Percentiles rank a stretch among this genome's conserved stretches.
phyloP scores from a whole-genome alignment of 306 rosid species.

The Cucumis cinereus region DNA sequence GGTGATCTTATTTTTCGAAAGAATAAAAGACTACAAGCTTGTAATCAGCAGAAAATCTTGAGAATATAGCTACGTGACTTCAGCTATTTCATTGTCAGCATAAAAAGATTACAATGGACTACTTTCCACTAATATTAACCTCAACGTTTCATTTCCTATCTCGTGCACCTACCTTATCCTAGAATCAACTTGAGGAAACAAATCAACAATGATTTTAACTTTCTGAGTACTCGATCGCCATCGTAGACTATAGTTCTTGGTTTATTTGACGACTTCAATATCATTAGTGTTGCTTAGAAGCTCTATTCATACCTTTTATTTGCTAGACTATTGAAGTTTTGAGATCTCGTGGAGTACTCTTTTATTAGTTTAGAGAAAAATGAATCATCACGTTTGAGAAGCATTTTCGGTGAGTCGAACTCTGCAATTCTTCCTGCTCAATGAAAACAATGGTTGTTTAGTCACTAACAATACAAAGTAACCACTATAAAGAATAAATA shows the following conservation, averaged over 20 bases:
- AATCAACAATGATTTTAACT: not conserved
- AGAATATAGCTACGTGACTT: not conserved
- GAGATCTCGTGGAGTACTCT: conserved; percentile 77
- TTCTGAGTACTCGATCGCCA: not conserved
- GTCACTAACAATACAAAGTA: not conserved
- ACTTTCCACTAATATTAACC: not conserved
- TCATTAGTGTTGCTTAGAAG: not conserved
- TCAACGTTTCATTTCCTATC: not conserved
- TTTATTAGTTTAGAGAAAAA: conserved; percentile 73
- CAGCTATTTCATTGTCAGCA: not conserved
- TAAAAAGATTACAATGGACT: not conserved
- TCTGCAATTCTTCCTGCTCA: conserved; percentile 75
- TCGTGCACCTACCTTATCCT: not conserved
- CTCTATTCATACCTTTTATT: conserved; percentile 14
- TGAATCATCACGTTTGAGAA: conserved; percentile 75
- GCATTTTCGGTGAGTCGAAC: conserved; percentile 62
- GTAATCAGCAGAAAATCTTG: not conserved
- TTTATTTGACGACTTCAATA: not conserved
- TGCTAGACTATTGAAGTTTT: conserved; percentile 49
- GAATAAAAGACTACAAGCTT: not conserved
- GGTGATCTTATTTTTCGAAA: not conserved
- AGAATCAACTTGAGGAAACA: not conserved
- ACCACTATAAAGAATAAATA: not conserved
- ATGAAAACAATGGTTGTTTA: not conserved
- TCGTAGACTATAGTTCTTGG: not conserved